phyloP scores from a whole-genome alignment of 345 rosid species.

The Eucalyptus curtisii region DNA sequence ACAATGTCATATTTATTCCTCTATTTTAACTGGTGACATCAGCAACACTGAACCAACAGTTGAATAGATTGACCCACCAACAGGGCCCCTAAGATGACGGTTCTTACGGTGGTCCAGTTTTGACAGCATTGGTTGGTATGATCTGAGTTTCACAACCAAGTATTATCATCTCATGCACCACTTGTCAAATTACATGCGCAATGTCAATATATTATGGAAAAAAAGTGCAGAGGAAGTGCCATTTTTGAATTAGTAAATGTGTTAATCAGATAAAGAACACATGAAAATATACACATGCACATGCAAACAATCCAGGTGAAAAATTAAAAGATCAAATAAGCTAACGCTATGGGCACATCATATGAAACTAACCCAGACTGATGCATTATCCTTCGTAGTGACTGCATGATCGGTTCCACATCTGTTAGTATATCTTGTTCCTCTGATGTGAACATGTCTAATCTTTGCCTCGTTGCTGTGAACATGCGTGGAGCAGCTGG shows the following conservation, averaged over 20 bases:
- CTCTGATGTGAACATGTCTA: conserved; percentile 75
- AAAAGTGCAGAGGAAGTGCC: neutral
- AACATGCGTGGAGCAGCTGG: conserved; percentile 17
- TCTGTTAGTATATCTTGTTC: conserved; percentile 66
- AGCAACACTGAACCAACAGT: neutral
- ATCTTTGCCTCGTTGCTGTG: conserved; percentile 52
- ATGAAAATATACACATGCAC: neutral
- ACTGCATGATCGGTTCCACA: conserved; percentile 57
- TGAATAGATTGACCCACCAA: neutral
- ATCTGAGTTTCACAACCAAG: neutral
- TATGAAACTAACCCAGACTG: conserved; percentile 39
- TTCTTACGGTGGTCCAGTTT: neutral
- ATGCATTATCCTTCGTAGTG: conserved; percentile 54
- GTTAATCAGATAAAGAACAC: neutral
- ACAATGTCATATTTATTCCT: neutral
- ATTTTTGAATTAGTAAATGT: neutral
- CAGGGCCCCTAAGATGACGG: neutral
- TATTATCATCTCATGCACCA: neutral
- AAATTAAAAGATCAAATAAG: neutral
- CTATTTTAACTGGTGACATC: neutral
- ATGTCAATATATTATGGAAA: neutral
- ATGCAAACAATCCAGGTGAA: neutral
- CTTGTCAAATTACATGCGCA: neutral
- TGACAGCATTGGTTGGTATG: neutral
- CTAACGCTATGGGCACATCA: neutral